phyloP scores from a whole-genome alignment of 2,329 filamentous ascomycete species.

The Fusarium sp. region DNA sequence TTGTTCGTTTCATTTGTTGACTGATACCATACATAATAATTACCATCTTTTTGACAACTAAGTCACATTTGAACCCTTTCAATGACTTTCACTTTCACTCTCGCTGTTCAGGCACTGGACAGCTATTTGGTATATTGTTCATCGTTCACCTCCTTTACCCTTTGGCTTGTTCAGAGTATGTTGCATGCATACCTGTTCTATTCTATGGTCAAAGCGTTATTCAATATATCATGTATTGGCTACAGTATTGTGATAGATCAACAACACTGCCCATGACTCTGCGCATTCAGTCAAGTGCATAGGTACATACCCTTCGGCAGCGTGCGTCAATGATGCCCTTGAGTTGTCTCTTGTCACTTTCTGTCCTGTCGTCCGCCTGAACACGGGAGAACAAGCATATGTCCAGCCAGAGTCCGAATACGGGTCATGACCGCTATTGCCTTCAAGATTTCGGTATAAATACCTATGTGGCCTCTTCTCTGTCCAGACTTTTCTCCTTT shows the following conservation, averaged over 20 bases:
- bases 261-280: neutral
- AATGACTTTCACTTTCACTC: neutral
- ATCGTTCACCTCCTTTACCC: neutral
- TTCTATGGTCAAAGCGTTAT: neutral
- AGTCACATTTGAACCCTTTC: neutral
- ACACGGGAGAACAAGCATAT: neutral
- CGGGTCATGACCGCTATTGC: neutral
- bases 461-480: neutral
- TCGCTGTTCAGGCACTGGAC: neutral
- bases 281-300: neutral
- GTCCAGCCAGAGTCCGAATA: neutral
- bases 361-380: neutral
- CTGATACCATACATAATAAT: constrained; percentile 11
- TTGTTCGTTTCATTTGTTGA: neutral
- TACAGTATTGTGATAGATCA: neutral
- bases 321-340: neutral
- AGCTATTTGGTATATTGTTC: neutral
- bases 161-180: neutral
- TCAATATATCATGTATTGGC: neutral
- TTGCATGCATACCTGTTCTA: neutral
- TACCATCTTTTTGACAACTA: neutral
- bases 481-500: neutral
- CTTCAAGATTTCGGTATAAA: neutral
- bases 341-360: neutral
- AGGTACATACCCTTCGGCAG: neutral